These are phyloP conservation scores for Hamamelis virginiana DNA, from an alignment of 164 flowering plant genomes.

Conservation along the genomic window DNA sequence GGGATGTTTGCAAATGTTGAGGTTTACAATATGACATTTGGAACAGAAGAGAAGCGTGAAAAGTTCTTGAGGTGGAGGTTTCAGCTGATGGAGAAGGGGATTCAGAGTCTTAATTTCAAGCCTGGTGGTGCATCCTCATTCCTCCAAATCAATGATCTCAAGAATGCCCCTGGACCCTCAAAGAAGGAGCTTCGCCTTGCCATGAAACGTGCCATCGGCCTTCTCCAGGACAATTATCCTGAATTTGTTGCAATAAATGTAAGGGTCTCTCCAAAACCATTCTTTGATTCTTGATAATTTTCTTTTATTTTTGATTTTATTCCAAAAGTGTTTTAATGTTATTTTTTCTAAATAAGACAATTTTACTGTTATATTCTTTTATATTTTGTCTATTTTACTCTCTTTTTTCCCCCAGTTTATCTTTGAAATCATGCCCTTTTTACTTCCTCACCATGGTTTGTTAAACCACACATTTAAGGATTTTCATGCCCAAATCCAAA, in stretches of 20 bases:
- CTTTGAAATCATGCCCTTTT: too few species aligned
- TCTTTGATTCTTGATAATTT: neutral
- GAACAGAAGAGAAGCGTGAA: slow-evolving; percentile 39
- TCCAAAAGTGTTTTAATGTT: too few species aligned
- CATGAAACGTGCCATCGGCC: slow-evolving; percentile 42
- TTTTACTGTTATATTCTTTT: too few species aligned
- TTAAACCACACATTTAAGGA: too few species aligned
- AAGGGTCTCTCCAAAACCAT: slow-evolving; percentile 13
- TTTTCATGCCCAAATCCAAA: too few species aligned
- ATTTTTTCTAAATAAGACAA: too few species aligned
- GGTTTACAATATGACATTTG: slow-evolving; percentile 41
- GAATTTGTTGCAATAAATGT: slow-evolving; percentile 78
- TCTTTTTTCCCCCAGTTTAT: too few species aligned
- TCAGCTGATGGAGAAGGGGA: slow-evolving; percentile 58
- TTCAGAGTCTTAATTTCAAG: slow-evolving; percentile 52
- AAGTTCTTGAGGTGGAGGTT: slow-evolving; percentile 62
- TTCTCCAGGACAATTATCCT: slow-evolving; percentile 80
- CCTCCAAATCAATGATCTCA: slow-evolving; percentile 69
- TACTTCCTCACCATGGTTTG: too few species aligned
- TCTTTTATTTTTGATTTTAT: too few species aligned
- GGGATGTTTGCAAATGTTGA: slow-evolving; percentile 43
- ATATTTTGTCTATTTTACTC: too few species aligned
- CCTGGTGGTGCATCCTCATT: slow-evolving; percentile 57
- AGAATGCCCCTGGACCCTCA: slow-evolving; percentile 55
- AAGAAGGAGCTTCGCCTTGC: slow-evolving; percentile 63